Evolutionary conservation across 1,139 yeast species (phyloP).

Genomic region (Fermentozyma sake): DNA sequence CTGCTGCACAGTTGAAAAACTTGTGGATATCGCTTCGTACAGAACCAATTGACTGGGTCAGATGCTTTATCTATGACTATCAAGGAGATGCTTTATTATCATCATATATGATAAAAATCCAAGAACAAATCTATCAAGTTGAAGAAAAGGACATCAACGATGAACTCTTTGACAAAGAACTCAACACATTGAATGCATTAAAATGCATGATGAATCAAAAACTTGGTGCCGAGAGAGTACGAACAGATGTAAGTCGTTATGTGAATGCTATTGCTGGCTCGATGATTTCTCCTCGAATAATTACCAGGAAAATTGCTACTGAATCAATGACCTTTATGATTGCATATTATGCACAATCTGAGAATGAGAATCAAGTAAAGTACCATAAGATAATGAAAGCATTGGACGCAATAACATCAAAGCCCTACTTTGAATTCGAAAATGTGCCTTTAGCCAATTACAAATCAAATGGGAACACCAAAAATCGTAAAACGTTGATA

Average conservation of each 20-base stretch:
- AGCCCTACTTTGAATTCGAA: constrained; percentile 51
- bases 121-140: constrained; percentile 30
- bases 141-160: constrained; percentile 38
- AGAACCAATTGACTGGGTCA: constrained; percentile 89
- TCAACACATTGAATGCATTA: constrained; percentile 42
- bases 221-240: constrained; percentile 39
- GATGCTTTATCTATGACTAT: constrained; percentile 63
- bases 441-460: too few species aligned
- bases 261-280: constrained; percentile 44
- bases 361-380: constrained; percentile 37
- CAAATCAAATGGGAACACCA: constrained; percentile 5
- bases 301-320: constrained; percentile 77
- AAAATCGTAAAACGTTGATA: constrained; percentile 31
- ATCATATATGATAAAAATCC: constrained; percentile 35
- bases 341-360: constrained; percentile 31
- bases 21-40: constrained; percentile 90
- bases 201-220: constrained; percentile 48
- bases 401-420: constrained; percentile 56
- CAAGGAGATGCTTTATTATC: constrained; percentile 87
- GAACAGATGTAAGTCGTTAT: constrained; percentile 37
- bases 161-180: constrained; percentile 46
- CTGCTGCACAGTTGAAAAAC: constrained; percentile 70
- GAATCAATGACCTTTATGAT: constrained; percentile 59
- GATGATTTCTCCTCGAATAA: constrained; percentile 53
- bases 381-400: constrained; percentile 62